Percentiles rank a stretch among this genome's conserved stretches.
These are phyloP conservation scores for Pseudozyma thailandica DNA, from an alignment of 1,284 basidiomycete species.

Conservation along the genomic window DNA sequence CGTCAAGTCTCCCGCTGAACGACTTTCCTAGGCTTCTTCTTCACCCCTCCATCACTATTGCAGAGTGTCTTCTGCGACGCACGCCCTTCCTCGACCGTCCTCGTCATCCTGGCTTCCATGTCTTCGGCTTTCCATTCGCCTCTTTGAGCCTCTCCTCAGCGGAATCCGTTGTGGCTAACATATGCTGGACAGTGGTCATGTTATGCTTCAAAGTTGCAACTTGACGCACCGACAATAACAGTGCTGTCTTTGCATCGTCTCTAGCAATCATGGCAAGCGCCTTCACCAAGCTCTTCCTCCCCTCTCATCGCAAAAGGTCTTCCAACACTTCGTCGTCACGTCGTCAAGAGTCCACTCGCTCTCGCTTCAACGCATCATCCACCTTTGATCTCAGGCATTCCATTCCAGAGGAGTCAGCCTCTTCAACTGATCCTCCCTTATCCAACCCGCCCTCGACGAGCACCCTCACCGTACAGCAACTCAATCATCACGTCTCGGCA, in stretches of 20 bases:
- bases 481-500: conserved; percentile 25
- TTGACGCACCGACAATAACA: conserved; percentile 5
- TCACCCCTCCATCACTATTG: too few relatives aligned
- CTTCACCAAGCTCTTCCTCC: conserved; percentile 37
- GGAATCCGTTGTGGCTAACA: too few relatives aligned
- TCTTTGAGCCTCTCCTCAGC: too few relatives aligned
- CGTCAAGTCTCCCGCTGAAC: too few relatives aligned
- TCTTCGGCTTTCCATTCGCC: not conserved
- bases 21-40: too few relatives aligned
- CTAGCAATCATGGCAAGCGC: conserved; percentile 31
- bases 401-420: conserved; percentile 29
- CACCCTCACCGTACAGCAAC: conserved; percentile 30
- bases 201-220: not conserved
- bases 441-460: conserved; percentile 7
- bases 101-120: not conserved
- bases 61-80: too few relatives aligned
- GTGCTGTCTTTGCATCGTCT: conserved; percentile 3
- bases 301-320: conserved; percentile 26
- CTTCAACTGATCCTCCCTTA: conserved; percentile 12
- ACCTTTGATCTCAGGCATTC: conserved; percentile 36
- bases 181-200: conserved; percentile 14
- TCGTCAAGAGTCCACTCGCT: conserved; percentile 19
- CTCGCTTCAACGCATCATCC: conserved; percentile 27
- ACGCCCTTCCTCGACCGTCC: too few relatives aligned
- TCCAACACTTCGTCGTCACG: conserved; percentile 21